Percentiles rank a stretch among this genome's conserved stretches.
Conservation (phyloP, 177 flowering plant species). For the Tripterygium wilfordii region DNA sequence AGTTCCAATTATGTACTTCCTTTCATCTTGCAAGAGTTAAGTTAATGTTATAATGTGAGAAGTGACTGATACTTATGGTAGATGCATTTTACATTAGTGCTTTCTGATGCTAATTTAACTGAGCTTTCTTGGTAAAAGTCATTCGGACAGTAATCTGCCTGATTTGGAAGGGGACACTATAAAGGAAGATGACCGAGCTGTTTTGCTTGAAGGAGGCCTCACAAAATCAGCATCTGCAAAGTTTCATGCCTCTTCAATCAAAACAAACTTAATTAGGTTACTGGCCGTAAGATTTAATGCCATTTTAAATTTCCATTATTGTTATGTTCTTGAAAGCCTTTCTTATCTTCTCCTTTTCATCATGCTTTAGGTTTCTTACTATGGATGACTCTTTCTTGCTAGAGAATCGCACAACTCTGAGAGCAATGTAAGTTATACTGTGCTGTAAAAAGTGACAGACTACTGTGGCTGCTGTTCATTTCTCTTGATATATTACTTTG, state of each 20-base stretch:
- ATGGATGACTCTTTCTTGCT: constrained; percentile 87
- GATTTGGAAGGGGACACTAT: constrained; percentile 58
- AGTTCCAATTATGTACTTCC: not conserved
- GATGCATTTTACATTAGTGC: not conserved
- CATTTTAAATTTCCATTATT: not conserved
- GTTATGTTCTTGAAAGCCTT: not conserved
- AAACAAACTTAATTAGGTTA: constrained; percentile 68
- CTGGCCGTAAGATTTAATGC: not conserved
- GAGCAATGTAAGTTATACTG: constrained; percentile 63
- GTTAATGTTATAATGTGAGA: not conserved
- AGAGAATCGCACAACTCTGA: constrained; percentile 72
- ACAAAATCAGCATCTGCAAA: constrained; percentile 76
- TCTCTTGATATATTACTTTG: constrained; percentile 6
- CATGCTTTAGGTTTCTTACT: constrained; percentile 57
- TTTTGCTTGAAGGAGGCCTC: constrained; percentile 89
- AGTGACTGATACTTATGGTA: too few species aligned
- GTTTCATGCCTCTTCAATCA: constrained; percentile 50
- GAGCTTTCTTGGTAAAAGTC: constrained; percentile 40
- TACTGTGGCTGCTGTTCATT: not conserved
- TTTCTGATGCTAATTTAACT: constrained; percentile 1
- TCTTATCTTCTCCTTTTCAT: constrained; percentile 2
- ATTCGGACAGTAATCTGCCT: constrained; percentile 79
- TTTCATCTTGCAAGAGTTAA: too few species aligned
- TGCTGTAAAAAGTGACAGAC: not conserved
- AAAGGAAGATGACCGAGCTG: constrained; percentile 82